These are phyloP conservation scores for Lodderomyces beijingensis DNA, from an alignment of 1,139 yeast species.

Conservation along the genomic window DNA sequence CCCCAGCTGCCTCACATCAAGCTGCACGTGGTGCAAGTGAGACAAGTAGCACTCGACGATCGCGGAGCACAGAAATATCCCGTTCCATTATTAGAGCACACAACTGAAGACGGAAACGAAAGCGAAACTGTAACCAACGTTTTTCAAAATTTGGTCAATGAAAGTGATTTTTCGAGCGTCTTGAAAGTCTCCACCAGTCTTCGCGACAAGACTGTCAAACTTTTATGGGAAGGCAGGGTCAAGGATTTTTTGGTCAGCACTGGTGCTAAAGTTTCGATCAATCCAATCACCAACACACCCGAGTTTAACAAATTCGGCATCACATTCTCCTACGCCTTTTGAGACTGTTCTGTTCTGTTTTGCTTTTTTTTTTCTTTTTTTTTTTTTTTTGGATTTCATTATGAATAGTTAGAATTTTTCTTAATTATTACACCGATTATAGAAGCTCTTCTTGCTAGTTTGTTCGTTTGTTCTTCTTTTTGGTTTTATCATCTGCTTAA, in stretches of 20 bases:
- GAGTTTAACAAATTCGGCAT: conserved; percentile 38
- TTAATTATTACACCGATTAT: not conserved
- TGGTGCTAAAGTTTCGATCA: conserved; percentile 53
- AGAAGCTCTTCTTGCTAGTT: too few species aligned
- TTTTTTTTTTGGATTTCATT: too few species aligned
- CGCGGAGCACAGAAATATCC: too few species aligned
- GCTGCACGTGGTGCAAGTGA: not conserved
- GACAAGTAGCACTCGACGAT: not conserved
- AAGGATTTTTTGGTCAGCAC: conserved; percentile 77
- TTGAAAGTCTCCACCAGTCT: conserved; percentile 72
- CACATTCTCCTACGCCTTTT: conserved; percentile 35
- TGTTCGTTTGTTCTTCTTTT: too few species aligned
- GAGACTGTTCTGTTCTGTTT: too few species aligned
- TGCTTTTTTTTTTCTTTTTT: too few species aligned
- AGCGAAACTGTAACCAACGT: conserved; percentile 41
- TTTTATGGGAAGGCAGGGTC: conserved; percentile 86
- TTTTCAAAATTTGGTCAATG: conserved; percentile 49
- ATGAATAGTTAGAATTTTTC: too few species aligned
- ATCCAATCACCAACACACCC: conserved; percentile 27
- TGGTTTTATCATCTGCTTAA: too few species aligned
- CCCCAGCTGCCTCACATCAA: not conserved
- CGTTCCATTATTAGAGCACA: too few species aligned
- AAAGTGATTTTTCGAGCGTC: conserved; percentile 62
- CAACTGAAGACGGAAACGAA: not conserved
- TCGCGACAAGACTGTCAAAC: conserved; percentile 53